Conservation (phyloP, 352 stramenopile genomes). For the Globisporangium okanoganense region DNA sequence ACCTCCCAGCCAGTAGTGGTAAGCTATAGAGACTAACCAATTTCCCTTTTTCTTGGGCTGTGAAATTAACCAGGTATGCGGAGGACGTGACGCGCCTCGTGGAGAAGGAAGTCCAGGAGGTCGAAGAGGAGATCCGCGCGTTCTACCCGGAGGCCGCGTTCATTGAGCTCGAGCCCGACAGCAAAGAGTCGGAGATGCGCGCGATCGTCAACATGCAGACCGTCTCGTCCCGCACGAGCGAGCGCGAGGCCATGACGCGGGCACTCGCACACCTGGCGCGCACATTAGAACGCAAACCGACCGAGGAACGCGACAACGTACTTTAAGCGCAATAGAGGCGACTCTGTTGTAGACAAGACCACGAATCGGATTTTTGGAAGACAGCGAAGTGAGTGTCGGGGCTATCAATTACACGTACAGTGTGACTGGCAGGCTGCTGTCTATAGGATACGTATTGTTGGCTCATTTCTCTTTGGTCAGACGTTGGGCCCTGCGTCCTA, state of each 20-base stretch:
- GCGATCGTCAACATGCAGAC: slow-evolving; percentile 80
- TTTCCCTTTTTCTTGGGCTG: neutral
- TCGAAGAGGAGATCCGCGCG: slow-evolving; percentile 92
- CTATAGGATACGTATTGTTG: too few relatives aligned
- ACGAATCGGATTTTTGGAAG: too few relatives aligned
- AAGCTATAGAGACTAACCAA: neutral
- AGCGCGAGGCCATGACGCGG: slow-evolving; percentile 82
- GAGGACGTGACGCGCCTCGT: slow-evolving; percentile 96
- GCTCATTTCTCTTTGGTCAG: too few relatives aligned
- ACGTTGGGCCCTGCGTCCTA: too few relatives aligned
- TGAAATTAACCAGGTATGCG: slow-evolving; percentile 48
- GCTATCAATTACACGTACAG: too few relatives aligned
- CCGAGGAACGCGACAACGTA: slow-evolving; percentile 15
- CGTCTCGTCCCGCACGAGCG: slow-evolving; percentile 73
- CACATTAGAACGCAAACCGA: slow-evolving; percentile 45
- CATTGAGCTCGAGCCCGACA: slow-evolving; percentile 97
- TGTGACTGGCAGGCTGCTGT: too few relatives aligned
- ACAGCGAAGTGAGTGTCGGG: too few relatives aligned
- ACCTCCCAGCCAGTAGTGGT: neutral
- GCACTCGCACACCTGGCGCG: slow-evolving; percentile 71
- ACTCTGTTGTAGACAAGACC: too few relatives aligned
- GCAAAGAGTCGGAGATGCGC: slow-evolving; percentile 86
- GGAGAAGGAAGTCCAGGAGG: slow-evolving; percentile 94
- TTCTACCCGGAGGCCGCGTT: slow-evolving; percentile 94
- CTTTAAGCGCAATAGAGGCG: too few relatives aligned